A percentile compares a stretch with the other conserved stretches of the same genome.
Evolutionary conservation across 148 eudicot species (phyloP).

Genomic region (Polygonum maritimum): DNA sequence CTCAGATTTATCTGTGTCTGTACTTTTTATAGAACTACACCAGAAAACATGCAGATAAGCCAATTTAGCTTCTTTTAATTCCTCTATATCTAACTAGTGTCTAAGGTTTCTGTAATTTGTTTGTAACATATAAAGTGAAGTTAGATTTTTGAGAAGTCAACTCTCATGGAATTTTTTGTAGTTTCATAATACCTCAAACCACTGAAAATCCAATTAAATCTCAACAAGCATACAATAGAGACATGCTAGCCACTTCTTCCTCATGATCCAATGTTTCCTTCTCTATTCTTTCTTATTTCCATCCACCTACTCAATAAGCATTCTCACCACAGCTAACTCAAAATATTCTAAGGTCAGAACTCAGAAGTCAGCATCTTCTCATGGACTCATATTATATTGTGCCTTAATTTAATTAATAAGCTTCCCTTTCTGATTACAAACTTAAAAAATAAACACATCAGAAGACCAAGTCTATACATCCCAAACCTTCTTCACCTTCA

Average conservation of each 20-base stretch:
- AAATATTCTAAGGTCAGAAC: not conserved
- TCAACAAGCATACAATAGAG: not conserved
- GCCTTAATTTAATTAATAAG: not conserved
- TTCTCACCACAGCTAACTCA: not conserved
- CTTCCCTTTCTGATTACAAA: not conserved
- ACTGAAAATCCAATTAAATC: not conserved
- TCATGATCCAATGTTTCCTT: not conserved
- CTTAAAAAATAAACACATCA: not conserved
- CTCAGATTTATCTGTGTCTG: not conserved
- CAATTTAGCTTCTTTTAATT: not conserved
- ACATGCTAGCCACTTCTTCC: not conserved
- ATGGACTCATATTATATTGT: not conserved
- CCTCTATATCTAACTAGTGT: not conserved
- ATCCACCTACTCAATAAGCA: not conserved
- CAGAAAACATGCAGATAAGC: not conserved
- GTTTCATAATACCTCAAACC: not conserved
- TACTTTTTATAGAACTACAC: not conserved
- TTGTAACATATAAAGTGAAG: not conserved
- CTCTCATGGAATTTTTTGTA: not conserved
- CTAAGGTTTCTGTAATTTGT: not conserved
- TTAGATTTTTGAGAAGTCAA: not conserved
- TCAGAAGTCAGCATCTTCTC: conserved; percentile 5
- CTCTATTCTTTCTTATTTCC: not conserved
- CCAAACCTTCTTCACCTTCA: not conserved
- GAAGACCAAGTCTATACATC: not conserved